Base-by-base conservation (phyloP, 345 rosid species). In the Odontarrhena argentea region DNA sequence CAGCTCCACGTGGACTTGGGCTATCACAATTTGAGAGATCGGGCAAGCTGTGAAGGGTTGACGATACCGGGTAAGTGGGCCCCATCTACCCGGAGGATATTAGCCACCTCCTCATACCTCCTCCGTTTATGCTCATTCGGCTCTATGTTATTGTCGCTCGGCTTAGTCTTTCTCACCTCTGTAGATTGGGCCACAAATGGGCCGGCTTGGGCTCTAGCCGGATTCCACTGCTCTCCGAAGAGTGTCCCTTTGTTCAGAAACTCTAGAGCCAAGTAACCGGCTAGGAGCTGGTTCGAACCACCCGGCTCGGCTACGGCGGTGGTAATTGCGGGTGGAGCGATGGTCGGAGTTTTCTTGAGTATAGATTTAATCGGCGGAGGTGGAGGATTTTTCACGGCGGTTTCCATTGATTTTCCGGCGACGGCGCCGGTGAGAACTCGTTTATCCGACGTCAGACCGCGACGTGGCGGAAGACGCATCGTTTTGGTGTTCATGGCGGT, bases 401-500 rank as follows among this genome's bases (percentile, higher is more conserved):
- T 22, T 6, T 42, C 43, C 2, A 72, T 9, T 5, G 78, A 63
- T 60, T 46, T 41, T 0, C 24, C 69, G 67, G 63, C 50, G 37
- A 55, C 54, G 46, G 73, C 13, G 76, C 76, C 78, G 67, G 76
- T 59, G 26, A 73, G 73, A 22, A 79, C 91, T 76, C 83, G 83
- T 78, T 87, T 91, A 46, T 74, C 79, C 56, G 88, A 69, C 67
- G 87, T 81, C 76, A 82, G 72, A 52, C 80, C 80, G 53, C 91
- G 94, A 49, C 92, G 87, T 58, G 97, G 84, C 30, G 90, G 91
- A 22, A 86, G 84, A 60, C 98, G 96, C 98, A 92, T 92, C 81
- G 86, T 79, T 79, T 83, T 79, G 80, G 89, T 83, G 67, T 78
- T 82, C 85, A 80, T 85, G 40, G 48, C 54, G 57, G 6, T 36